Conservation (phyloP, 2,329 filamentous ascomycete genomes). For the Aquanectria penicillioides region DNA sequence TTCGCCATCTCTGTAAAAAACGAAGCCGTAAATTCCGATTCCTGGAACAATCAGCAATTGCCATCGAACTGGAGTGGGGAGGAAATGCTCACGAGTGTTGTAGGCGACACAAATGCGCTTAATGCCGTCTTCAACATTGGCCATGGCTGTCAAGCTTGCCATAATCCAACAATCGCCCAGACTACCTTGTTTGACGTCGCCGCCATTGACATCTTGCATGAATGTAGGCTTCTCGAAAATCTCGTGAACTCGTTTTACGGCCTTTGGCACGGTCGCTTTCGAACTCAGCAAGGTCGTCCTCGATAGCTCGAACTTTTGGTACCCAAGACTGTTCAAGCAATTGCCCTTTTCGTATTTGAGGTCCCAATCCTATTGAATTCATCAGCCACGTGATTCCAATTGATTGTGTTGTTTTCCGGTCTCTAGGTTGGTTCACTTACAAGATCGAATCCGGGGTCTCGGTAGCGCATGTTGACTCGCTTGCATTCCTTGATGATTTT, state of each 20-base stretch:
- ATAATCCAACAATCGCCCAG: slow-evolving; percentile 88
- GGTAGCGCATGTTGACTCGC: slow-evolving; percentile 82
- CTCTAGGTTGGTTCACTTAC: slow-evolving; percentile 48
- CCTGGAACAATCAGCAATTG: slow-evolving; percentile 36
- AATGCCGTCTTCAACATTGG: slow-evolving; percentile 76
- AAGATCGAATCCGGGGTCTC: slow-evolving; percentile 70
- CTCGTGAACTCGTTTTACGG: slow-evolving; percentile 79
- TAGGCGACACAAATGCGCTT: slow-evolving; percentile 80
- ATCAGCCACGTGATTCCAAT: slow-evolving; percentile 23
- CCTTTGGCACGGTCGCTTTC: slow-evolving; percentile 69
- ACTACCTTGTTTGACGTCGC: slow-evolving; percentile 80
- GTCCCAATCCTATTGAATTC: slow-evolving; percentile 65
- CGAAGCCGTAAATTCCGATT: slow-evolving; percentile 89
- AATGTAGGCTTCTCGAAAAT: slow-evolving; percentile 81
- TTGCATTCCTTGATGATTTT: slow-evolving; percentile 74
- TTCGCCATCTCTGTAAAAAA: slow-evolving; percentile 88
- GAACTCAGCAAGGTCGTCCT: slow-evolving; percentile 56
- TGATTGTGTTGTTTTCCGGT: too few species aligned
- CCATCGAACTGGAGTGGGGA: not conserved
- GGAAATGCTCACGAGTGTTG: slow-evolving; percentile 61
- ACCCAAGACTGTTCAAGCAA: slow-evolving; percentile 63
- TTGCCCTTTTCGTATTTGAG: slow-evolving; percentile 72
- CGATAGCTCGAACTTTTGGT: slow-evolving; percentile 62
- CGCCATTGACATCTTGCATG: slow-evolving; percentile 70
- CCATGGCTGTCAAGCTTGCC: slow-evolving; percentile 79